Base-by-base conservation (phyloP, 768 basidiomycete species). In the Brasilioporus rufonigricans region DNA sequence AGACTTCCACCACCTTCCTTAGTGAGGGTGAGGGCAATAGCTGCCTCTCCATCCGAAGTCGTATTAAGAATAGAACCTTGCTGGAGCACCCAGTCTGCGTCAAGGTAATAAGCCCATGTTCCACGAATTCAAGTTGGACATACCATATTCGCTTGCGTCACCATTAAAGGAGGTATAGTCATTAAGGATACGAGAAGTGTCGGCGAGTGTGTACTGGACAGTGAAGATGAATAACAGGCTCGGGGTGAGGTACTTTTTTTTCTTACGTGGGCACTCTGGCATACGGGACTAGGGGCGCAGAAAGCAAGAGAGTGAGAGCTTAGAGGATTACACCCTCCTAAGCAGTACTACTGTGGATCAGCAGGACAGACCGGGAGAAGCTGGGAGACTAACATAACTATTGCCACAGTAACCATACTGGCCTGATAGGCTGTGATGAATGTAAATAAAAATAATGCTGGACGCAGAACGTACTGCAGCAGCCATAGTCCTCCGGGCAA, bases 321-420 rank as follows among this genome's bases (percentile, higher is more conserved):
- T 27, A 91, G 76, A n/a, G 92, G 90, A 63, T 93, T 83, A 74
- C 92, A 94, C n/a, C 92, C 92, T 44, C 89, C 89, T 32, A 91
- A 74, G 66, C 91, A 93, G 68, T 84, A 93, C 85, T 90, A 61
- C 19, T 29, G 12, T 27, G 40, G 18, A 21, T 65, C 50, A 66
- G 61, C 49, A 48, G 1, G 48, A 45, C 1, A 41, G 27, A 11
- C 3, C 10, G n/a, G 44, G 40, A 13, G 13, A 33, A 8, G 39
- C 1, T 7, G 41, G 38, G 5, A 49, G 23, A 64, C 75, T 51
- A 40, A 79, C 77, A 44, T 65, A 62, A 41, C 74, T 74, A 33
- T 63, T 63, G 18, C 81, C 81, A 59, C 82, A 83, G 62, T 76
- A 84, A 10, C 82, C 81, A 53, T 77, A 84, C 63, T 79, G 75